Percentiles rank a stretch among this genome's conserved stretches.
phyloP scores from a whole-genome alignment of 148 eudicot genomes.

The Amaranthus cruentus region DNA sequence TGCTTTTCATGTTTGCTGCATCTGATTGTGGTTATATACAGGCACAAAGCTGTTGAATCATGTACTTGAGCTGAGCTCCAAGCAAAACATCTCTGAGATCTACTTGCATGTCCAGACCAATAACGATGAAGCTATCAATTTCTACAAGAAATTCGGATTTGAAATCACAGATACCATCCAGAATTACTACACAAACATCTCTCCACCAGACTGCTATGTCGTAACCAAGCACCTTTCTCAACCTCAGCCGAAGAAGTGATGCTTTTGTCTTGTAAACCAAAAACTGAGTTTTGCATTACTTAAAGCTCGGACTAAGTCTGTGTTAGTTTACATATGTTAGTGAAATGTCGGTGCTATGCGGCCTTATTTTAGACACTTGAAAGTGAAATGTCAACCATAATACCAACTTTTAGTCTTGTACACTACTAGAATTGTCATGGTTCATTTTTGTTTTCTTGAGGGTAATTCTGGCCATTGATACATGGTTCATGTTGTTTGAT shows the following conservation, averaged over 20 bases:
- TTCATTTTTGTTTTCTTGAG: too few species aligned
- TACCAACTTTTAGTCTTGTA: too few species aligned
- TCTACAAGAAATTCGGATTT: constrained; percentile 89
- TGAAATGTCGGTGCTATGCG: too few species aligned
- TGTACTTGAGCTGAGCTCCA: constrained; percentile 63
- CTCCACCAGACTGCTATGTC: constrained; percentile 85
- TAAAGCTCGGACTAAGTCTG: background rate
- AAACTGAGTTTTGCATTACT: constrained; percentile 15
- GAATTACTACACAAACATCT: constrained; percentile 75
- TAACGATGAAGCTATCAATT: constrained; percentile 85
- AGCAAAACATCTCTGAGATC: constrained; percentile 72
- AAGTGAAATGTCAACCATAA: too few species aligned
- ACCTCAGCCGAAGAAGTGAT: constrained; percentile 48
- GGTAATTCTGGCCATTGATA: too few species aligned
- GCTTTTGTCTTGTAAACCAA: background rate
- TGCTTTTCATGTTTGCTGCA: background rate
- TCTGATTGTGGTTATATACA: constrained; percentile 26
- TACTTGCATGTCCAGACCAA: constrained; percentile 96
- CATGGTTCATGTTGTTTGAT: too few species aligned
- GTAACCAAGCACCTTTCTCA: constrained; percentile 53
- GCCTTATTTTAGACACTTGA: too few species aligned
- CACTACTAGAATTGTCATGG: too few species aligned
- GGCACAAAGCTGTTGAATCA: constrained; percentile 78
- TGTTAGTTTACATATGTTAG: background rate
- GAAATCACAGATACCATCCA: constrained; percentile 84